phyloP scores from a whole-genome alignment of 257 asterid genomes.

The Plectranthus barbatus region DNA sequence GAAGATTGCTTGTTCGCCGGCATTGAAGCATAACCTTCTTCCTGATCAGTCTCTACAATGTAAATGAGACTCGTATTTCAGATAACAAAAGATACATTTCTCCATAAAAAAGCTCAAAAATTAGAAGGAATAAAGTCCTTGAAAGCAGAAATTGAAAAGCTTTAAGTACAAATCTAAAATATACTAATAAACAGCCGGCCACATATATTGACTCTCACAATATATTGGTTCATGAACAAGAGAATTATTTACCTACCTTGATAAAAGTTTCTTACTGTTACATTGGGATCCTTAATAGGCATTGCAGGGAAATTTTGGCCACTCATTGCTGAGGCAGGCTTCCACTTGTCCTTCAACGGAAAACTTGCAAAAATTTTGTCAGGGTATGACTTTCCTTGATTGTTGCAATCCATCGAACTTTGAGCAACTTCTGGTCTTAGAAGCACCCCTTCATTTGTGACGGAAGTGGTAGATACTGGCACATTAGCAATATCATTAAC shows the following conservation, averaged over 20 bases:
- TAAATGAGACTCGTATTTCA: conserved; percentile 14
- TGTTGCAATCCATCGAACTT: conserved; percentile 31
- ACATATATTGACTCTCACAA: background rate
- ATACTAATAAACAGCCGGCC: background rate
- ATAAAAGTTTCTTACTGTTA: conserved; percentile 29
- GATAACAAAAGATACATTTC: conserved; percentile 13
- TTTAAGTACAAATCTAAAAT: background rate
- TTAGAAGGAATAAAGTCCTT: background rate
- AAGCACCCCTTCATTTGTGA: conserved; percentile 32
- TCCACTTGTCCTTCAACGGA: conserved; percentile 65
- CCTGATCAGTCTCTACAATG: conserved; percentile 51
- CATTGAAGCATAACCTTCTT: conserved; percentile 48
- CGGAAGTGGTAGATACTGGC: conserved; percentile 32
- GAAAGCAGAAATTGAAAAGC: background rate
- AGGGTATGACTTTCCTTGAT: conserved; percentile 35
- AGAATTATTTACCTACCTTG: conserved; percentile 27
- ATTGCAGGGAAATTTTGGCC: conserved; percentile 40
- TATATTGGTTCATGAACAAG: background rate
- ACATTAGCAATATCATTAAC: conserved; percentile 33
- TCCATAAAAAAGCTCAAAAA: background rate
- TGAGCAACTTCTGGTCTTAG: conserved; percentile 49
- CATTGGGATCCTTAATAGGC: conserved; percentile 40
- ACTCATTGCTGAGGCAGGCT: conserved; percentile 52
- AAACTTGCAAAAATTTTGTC: conserved; percentile 44
- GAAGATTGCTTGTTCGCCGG: conserved; percentile 55